Conservation (phyloP, 768 basidiomycete genomes). For the Russula virescens region DNA sequence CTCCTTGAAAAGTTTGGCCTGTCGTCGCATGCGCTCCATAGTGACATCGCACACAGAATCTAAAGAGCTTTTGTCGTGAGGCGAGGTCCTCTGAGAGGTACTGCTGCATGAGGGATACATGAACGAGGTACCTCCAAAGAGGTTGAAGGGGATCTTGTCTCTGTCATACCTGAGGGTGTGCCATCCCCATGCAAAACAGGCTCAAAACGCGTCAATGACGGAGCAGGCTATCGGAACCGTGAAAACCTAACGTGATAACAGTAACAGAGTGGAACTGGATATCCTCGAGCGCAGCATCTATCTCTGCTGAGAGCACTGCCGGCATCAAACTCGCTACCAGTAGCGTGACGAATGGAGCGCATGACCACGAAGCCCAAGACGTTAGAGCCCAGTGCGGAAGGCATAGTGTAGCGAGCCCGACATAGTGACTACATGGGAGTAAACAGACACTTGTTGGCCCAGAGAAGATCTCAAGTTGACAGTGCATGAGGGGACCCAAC, state of each 20-base stretch:
- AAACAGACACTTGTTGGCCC: too few species aligned
- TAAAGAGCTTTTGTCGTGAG: constrained; percentile 69
- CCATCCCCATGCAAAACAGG: constrained; percentile 25
- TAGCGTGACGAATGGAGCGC: too few species aligned
- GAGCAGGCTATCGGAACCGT: constrained; percentile 1
- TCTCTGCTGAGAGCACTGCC: too few species aligned
- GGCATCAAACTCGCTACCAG: too few species aligned
- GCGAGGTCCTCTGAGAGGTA: constrained; percentile 62
- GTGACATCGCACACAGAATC: constrained; percentile 84
- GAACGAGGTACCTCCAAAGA: constrained; percentile 61
- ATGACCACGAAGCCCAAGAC: too few species aligned
- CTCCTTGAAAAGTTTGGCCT: constrained; percentile 51
- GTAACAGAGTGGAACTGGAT: too few species aligned
- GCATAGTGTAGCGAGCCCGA: too few species aligned
- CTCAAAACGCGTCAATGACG: background rate
- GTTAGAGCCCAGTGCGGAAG: too few species aligned
- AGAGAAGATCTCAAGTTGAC: too few species aligned
- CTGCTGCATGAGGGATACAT: constrained; percentile 56
- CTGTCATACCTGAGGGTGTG: constrained; percentile 18
- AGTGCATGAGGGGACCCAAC: too few species aligned
- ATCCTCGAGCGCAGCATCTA: too few species aligned
- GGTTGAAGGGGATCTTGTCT: constrained; percentile 54
- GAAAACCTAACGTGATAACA: constrained; percentile 35
- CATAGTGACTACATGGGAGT: too few species aligned
- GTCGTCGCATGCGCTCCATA: constrained; percentile 58